Conservation (phyloP, 1,284 basidiomycete species). For the Ganoderma leucocontextum region DNA sequence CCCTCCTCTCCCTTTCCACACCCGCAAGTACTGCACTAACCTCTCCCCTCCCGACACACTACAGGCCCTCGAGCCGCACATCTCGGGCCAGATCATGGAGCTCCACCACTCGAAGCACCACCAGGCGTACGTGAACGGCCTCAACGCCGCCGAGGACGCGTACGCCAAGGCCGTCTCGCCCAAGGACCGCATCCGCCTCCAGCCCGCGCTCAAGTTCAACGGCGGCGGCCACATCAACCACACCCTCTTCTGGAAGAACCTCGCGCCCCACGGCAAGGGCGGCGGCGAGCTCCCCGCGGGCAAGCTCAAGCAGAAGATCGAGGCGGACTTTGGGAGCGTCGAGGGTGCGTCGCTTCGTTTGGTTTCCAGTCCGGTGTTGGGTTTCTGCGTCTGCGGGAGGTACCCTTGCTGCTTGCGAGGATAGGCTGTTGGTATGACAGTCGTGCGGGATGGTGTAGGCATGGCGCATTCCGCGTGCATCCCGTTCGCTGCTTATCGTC, state of each 20-base stretch:
- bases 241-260: constrained; percentile 94
- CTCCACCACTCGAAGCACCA: constrained; percentile 93
- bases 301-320: constrained; percentile 75
- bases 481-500: not conserved
- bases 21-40: not conserved
- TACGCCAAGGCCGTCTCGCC: constrained; percentile 70
- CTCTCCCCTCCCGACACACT: not conserved
- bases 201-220: constrained; percentile 78
- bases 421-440: not conserved
- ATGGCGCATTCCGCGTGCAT: not conserved
- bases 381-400: too few relatives aligned
- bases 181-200: constrained; percentile 82
- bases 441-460: not conserved
- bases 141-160: constrained; percentile 80
- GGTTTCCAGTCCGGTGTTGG: not conserved
- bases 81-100: constrained; percentile 83
- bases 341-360: constrained; percentile 50
- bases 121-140: constrained; percentile 79
- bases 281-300: constrained; percentile 74
- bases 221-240: constrained; percentile 88
- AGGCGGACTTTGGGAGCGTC: constrained; percentile 71
- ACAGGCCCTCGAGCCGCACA: constrained; percentile 83
- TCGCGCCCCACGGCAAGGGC: constrained; percentile 59
- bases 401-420: not conserved
- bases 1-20: not conserved